Base-by-base conservation (phyloP, 2,329 filamentous ascomycete genomes). In the Arthrobotrys megalospora region DNA sequence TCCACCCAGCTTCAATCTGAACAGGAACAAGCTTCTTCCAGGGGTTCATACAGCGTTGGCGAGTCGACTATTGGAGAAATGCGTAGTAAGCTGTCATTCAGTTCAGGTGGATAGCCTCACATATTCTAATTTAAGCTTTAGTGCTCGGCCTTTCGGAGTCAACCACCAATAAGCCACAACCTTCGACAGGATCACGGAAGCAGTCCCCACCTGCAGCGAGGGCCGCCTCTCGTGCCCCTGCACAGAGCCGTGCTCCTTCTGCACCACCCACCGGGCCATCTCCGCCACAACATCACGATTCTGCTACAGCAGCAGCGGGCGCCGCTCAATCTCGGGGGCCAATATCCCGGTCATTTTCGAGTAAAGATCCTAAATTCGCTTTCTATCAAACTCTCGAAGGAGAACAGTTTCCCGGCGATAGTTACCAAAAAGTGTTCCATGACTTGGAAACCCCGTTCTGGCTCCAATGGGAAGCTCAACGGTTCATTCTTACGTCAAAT, bases 391-490 rank as follows among this genome's bases (percentile, higher is more conserved):
- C 66, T 0, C 11, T 66, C 1, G n/a, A 6, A 24, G 43, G 24
- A 0, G 67, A 78, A 24, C 21, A 36, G 1, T 78, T 78, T n/a
- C 75, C 75, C n/a, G 75, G 75, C 0, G 75, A 78, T n/a, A 10
- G 24, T n/a, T 38, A 58, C 19, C 12, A 14, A 11, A n/a, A 62
- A 11, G 1, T 71, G 2, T 41, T 71, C 14, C 16, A 28, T 8
- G n/a, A 53, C 1, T 8, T 19, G 10, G 7, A 21, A n/a, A 32
- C 21, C 6, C 67, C 75, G 1, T 78, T 72, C 32, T 78, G 75
- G 75, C 62, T 78, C 19, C 66, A 55, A 21, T 78, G 62, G 24
- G 75, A 78, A 19, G 19, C 47, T 24, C 52, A 67, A 28, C 19
- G 75, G 24, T 14, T 71, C 7, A 38, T 72, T 1, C 28, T 78